These are phyloP conservation scores for Lachnellula occidentalis DNA, from an alignment of 2,329 filamentous ascomycete species.

Conservation along the genomic window DNA sequence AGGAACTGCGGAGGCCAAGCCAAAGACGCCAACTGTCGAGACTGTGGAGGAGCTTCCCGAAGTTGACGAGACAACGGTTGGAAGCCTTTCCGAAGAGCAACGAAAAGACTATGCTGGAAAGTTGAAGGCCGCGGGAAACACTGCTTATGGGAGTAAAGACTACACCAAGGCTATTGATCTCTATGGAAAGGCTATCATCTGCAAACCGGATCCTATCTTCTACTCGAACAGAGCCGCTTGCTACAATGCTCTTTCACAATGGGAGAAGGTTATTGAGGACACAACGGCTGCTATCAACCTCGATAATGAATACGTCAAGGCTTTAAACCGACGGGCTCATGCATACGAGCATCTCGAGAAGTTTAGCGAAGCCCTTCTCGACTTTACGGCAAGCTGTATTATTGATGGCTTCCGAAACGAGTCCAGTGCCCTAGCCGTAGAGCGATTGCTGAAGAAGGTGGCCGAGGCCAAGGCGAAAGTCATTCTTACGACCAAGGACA, in stretches of 20 bases:
- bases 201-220: slow-evolving; percentile 96
- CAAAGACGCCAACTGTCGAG: slow-evolving; percentile 50
- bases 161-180: slow-evolving; percentile 91
- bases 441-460: slow-evolving; percentile 92
- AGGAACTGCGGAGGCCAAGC: slow-evolving; percentile 37
- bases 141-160: slow-evolving; percentile 89
- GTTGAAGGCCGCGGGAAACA: slow-evolving; percentile 93
- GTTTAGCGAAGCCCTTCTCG: slow-evolving; percentile 90
- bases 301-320: slow-evolving; percentile 95
- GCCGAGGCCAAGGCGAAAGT: slow-evolving; percentile 90
- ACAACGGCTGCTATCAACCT: slow-evolving; percentile 91
- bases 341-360: slow-evolving; percentile 91
- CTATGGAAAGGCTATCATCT: slow-evolving; percentile 92
- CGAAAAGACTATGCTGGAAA: slow-evolving; percentile 83
- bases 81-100: slow-evolving; percentile 51
- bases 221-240: slow-evolving; percentile 98
- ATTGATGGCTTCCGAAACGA: slow-evolving; percentile 97
- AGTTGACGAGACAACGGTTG: slow-evolving; percentile 52
- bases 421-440: slow-evolving; percentile 79
- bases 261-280: slow-evolving; percentile 95
- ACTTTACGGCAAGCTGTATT: slow-evolving; percentile 98
- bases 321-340: slow-evolving; percentile 90
- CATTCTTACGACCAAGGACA: slow-evolving; percentile 72
- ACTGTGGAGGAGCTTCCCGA: slow-evolving; percentile 65
- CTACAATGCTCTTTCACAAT: slow-evolving; percentile 87